These are phyloP conservation scores for Aspergillus incahuasiensis DNA, from an alignment of 495 filamentous ascomycete species.

Conservation along the genomic window DNA sequence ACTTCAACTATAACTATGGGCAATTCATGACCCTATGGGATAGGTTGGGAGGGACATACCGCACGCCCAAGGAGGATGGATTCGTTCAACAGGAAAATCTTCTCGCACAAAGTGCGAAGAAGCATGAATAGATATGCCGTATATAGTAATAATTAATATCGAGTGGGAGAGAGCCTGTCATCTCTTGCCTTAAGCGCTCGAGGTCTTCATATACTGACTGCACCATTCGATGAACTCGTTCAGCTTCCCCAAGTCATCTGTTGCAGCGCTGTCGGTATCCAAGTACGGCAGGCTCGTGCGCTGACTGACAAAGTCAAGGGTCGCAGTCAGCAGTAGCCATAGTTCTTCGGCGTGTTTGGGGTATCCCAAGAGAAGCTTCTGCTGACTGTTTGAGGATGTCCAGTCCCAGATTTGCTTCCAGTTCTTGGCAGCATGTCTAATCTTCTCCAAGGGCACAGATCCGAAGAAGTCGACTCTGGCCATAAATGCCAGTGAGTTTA, in stretches of 20 bases:
- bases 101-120: constrained; percentile 45
- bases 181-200: not conserved
- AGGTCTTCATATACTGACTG: not conserved
- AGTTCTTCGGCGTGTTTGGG: constrained; percentile 39
- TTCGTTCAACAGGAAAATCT: constrained; percentile 48
- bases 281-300: constrained; percentile 25
- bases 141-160: constrained; percentile 1
- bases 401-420: constrained; percentile 37
- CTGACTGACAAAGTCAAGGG: constrained; percentile 21
- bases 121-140: constrained; percentile 41
- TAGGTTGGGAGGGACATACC: constrained; percentile 77
- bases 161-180: not conserved
- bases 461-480: constrained; percentile 26
- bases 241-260: constrained; percentile 34
- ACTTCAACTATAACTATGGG: constrained; percentile 97
- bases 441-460: constrained; percentile 25
- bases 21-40: constrained; percentile 96
- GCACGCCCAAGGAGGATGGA: constrained; percentile 56
- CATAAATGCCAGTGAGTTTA: constrained; percentile 33
- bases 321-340: constrained; percentile 34
- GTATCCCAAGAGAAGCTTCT: constrained; percentile 29
- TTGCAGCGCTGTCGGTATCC: constrained; percentile 24
- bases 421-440: constrained; percentile 28
- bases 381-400: constrained; percentile 20
- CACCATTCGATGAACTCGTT: constrained; percentile 38